Evolutionary conservation across 2,329 filamentous ascomycete genomes (phyloP), one percentile per base, ranked within the genome.

Genomic region (Penicillium sp.): DNA sequence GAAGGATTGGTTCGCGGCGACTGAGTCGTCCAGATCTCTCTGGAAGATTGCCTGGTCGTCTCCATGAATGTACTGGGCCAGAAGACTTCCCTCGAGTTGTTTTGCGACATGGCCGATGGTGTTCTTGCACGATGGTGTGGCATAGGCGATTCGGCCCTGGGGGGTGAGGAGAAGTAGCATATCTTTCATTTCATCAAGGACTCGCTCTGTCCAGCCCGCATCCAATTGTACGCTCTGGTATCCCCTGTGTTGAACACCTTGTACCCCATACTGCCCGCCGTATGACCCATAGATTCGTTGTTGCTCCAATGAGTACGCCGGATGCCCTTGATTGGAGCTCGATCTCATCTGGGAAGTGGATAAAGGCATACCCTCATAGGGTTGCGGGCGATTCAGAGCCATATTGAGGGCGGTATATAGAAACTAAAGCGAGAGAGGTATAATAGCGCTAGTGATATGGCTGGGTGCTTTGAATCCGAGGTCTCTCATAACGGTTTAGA

Each of bases 101-200:
- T 85, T 80, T 1, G 84, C 76, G 17, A 84, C 80, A 73, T 91
- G 93, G 45, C 92, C 92, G 2, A 90, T 93, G 37, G 97, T 80
- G 4, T 76, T 69, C 60, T 86, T 84, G 64, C 88, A 84, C 55
- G 89, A 94, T 1, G 90, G 88, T 35, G 91, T 96, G n/a, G 88
- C 85, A 69, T 94, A 96, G 56, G 89, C 83, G 65, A 97, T 88
- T 61, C 88, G 85, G 36, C 91, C 91, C 66, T 94, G 87, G 25
- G 90, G 84, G 44, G 91, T 91, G 49, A 97, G 83, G 56, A 97
- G 91, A 69, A 96, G 87, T 53, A 96, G 76, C 64, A 97, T 85
- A 73, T 97, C 93, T 69, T 88, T 89, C 64, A 97, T 80, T 78
- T 96, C 92, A 73, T 95, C 90, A 25, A 97, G 84, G 12, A 96